Conservation (phyloP, 371 early-diverging fungal genomes). For the Mortierella sp. region DNA sequence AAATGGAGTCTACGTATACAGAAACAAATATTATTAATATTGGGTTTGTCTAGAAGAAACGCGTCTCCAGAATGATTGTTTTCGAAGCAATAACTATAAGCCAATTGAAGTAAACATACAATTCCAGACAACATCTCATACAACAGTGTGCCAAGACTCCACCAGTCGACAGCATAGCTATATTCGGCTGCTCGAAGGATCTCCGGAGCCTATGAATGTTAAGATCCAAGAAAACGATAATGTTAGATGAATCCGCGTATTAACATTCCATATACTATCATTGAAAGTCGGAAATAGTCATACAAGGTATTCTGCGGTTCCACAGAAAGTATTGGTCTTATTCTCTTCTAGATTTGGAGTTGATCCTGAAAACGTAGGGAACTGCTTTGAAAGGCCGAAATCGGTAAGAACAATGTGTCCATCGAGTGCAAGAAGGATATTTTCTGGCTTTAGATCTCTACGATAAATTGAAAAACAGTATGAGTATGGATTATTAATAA, state of each 20-base stretch:
- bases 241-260: background rate
- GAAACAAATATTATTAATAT: background rate
- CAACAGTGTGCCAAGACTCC: slow-evolving; percentile 96
- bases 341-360: slow-evolving; percentile 37
- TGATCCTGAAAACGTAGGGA: slow-evolving; percentile 44
- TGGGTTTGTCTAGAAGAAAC: too few relatives aligned
- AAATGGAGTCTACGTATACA: slow-evolving; percentile 74
- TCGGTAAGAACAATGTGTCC: slow-evolving; percentile 93
- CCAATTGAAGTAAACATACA: slow-evolving; percentile 56
- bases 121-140: slow-evolving; percentile 86
- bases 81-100: background rate
- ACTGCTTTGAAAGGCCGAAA: slow-evolving; percentile 87
- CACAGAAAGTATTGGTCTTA: slow-evolving; percentile 92
- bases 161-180: slow-evolving; percentile 94
- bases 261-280: background rate
- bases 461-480: slow-evolving; percentile 2
- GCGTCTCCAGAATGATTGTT: background rate
- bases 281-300: background rate
- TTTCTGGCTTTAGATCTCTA: slow-evolving; percentile 88
- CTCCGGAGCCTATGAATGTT: slow-evolving; percentile 84
- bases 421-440: slow-evolving; percentile 78
- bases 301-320: slow-evolving; percentile 91
- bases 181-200: slow-evolving; percentile 85
- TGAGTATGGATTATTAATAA: background rate
- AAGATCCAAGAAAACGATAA: background rate